Base-by-base conservation (phyloP, 1,284 basidiomycete species). In the Ganoderma resinaceum region DNA sequence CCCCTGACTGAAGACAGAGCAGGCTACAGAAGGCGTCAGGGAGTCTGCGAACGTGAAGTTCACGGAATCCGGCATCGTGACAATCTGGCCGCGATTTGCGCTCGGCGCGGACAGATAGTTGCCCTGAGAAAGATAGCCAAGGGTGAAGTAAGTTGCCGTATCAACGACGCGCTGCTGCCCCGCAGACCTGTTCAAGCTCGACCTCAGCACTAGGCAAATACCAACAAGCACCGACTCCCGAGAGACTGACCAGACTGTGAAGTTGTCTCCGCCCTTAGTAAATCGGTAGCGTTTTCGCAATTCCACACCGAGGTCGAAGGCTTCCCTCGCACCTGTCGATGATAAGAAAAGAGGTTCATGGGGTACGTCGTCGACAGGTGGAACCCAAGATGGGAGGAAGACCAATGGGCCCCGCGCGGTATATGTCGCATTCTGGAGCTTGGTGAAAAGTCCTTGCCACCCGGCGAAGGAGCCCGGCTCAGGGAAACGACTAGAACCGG, bases 1-100 rank as follows among this genome's bases (percentile, higher is more conserved):
- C 16, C 79, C 80, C 7, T 70, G 66, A 33, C 66, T 62, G 72
- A 83, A 84, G 8, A 69, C 37, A 1, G 83, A 82, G 59, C 83
- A 85, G 0, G 77, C 77, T 3, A 78, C 68, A 8, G 82, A 81
- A 0, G 83, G 79, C 12, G 83, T 84, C 35, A 85, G 74, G 1
- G 83, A 83, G 70, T 84, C 77, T 1, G 83, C 83, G 65, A 80
- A 83, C 0, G 82, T 83, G 65, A 72, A 79, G 69, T 83, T 82
- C 38, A 82, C 81, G 0, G 81, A 83, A 65, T 84, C 83, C 1
- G 81, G 78, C 37, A 82, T 78, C 5, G 77, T 68, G 61, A 84
- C 75, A 23, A 82, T 71, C 40, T 70, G 75, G 0, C 78, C 83
- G 35, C 81, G 77, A 70, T 83, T 84, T 37, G 70, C 63, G 18